Percentiles rank a stretch among this genome's conserved stretches.
phyloP scores from a whole-genome alignment of 495 filamentous ascomycete species.

The Pyrenula massariospora region DNA sequence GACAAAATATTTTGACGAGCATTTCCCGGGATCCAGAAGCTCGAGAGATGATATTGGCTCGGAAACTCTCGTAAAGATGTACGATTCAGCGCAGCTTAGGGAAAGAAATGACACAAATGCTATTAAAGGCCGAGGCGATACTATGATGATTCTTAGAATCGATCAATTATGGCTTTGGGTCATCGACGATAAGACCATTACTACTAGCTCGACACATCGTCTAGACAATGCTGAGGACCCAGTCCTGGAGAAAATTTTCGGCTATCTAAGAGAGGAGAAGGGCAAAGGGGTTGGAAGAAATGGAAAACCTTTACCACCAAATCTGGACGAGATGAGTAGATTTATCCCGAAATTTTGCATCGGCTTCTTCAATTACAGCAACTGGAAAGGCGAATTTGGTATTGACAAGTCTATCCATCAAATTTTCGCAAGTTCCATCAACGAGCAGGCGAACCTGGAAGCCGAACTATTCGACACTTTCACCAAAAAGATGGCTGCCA shows the following conservation, averaged over 20 bases:
- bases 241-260: neutral
- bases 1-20: constrained; percentile 56
- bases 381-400: neutral
- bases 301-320: neutral
- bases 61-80: no score
- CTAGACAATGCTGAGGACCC: neutral
- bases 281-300: neutral
- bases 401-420: neutral
- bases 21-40: constrained; percentile 50
- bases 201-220: neutral
- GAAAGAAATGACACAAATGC: no score
- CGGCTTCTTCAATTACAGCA: neutral
- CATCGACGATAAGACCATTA: neutral
- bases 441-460: neutral
- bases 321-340: neutral
- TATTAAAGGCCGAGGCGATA: neutral
- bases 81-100: no score
- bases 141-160: neutral
- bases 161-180: constrained; percentile 63
- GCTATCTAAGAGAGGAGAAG: neutral
- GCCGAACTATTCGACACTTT: neutral
- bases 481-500: neutral
- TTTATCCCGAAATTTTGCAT: neutral
- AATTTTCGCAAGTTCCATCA: neutral
- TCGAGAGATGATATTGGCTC: no score